These are phyloP conservation scores for Ambrosiella xylebori DNA, from an alignment of 2,329 filamentous ascomycete genomes.

Conservation along the genomic window DNA sequence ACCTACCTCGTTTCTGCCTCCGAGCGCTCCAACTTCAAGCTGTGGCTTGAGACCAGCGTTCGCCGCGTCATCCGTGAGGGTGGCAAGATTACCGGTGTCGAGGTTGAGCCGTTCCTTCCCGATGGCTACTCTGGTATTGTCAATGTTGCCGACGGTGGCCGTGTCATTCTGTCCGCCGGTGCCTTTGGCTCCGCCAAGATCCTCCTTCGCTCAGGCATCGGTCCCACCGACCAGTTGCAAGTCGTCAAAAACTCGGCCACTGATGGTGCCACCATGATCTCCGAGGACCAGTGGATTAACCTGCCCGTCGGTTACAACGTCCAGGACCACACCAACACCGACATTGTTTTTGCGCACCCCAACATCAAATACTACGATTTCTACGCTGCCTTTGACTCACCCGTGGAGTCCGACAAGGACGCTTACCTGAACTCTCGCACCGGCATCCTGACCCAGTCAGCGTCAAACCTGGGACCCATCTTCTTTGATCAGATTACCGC, in stretches of 20 bases:
- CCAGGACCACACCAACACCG: slow-evolving; percentile 38
- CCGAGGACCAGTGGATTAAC: slow-evolving; percentile 34
- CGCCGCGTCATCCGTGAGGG: slow-evolving; percentile 46
- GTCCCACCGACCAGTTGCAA: slow-evolving; percentile 40
- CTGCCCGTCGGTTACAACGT: slow-evolving; percentile 43
- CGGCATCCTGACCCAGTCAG: slow-evolving; percentile 46
- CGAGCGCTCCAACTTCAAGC: slow-evolving; percentile 44
- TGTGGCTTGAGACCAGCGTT: slow-evolving; percentile 51
- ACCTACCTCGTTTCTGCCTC: slow-evolving; percentile 51
- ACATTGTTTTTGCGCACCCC: slow-evolving; percentile 27
- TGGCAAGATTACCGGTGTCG: slow-evolving; percentile 46
- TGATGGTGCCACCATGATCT: slow-evolving; percentile 35
- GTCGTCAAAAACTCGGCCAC: slow-evolving; percentile 29
- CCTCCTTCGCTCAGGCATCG: slow-evolving; percentile 50
- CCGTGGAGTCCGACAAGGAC: slow-evolving; percentile 25
- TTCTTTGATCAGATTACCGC: slow-evolving; percentile 35
- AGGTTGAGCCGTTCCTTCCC: slow-evolving; percentile 39
- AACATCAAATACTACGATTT: slow-evolving; percentile 44
- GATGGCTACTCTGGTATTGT: slow-evolving; percentile 39
- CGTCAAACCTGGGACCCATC: slow-evolving; percentile 47
- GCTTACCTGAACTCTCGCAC: slow-evolving; percentile 29
- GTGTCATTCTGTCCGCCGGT: slow-evolving; percentile 51
- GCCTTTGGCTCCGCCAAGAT: slow-evolving; percentile 54
- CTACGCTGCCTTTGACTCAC: slow-evolving; percentile 38
- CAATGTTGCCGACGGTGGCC: slow-evolving; percentile 42